Evolutionary conservation across 306 rosid species (phyloP), one percentile per base, ranked within the genome.

Genomic region (Inga laurina): DNA sequence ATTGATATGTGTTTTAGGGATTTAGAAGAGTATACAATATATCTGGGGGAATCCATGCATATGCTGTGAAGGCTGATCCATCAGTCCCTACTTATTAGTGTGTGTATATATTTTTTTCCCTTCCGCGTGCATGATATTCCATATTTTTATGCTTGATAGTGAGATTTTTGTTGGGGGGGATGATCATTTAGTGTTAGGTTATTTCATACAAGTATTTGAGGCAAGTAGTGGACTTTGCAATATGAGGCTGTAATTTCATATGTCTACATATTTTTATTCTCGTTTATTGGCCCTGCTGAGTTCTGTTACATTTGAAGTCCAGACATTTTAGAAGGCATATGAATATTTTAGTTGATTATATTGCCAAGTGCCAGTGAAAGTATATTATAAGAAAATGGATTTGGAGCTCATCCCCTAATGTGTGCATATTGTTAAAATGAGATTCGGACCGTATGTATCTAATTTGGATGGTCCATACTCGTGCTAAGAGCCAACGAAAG

Each of bases 31-130:
- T 95, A 44, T 95, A 64, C 94, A 95, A 93, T 84, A 41, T 95
- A 62, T 74, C 92, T 14, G 97, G 98, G 5, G 98, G 98, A 80
- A 93, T 95, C 80, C 92, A 95, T 89, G 97, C 93, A 70, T 95
- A 95, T 87, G 90, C 98, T 49, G 80, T 51, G 30, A 87, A 89
- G 85, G 93, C 84, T 68, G 99, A 95, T 89, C 97, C 89, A 76
- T 90, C 97, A 21, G 82, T 95, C 82, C 98, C 98, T 24, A 95
- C 97, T 24, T 93, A 95, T 74, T 95, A 92, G 93, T 49, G 43
- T 39, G 8, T 39, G 34, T 32, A 3, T 39, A 6, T 39, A 6
- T 39, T 0, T 39, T 5, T 37, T 39, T 39, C 43, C 43, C 43
- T 39, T 16, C 65, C 45, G 30, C 71, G 37, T 30, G 37, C 62